Evolutionary conservation across 2,329 filamentous ascomycete genomes (phyloP).

Genomic region (Beauveria bassiana): DNA sequence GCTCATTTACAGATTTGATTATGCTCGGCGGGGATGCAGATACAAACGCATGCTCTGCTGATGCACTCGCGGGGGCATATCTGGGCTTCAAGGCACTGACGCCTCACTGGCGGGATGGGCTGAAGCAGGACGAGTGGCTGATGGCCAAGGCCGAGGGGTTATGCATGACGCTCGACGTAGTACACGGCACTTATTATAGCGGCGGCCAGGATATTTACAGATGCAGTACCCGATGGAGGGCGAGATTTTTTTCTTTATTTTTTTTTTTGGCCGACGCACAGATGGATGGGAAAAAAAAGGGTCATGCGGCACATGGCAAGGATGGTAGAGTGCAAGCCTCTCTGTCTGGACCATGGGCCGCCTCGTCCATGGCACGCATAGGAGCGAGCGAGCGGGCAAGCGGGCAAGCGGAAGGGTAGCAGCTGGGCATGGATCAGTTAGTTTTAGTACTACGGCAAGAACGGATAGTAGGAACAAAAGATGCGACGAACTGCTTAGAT

Average conservation of each 20-base stretch:
- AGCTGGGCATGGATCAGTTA: neutral
- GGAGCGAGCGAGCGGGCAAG: constrained; percentile 19
- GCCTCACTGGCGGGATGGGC: constrained; percentile 39
- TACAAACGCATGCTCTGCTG: constrained; percentile 46
- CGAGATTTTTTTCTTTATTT: constrained; percentile 19
- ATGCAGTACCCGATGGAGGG: constrained; percentile 27
- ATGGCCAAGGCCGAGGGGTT: constrained; percentile 35
- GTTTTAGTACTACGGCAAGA: neutral
- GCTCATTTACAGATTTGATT: constrained; percentile 37
- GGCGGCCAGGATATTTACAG: neutral
- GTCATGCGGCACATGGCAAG: constrained; percentile 11
- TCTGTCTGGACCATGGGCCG: constrained; percentile 1
- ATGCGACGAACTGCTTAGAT: neutral
- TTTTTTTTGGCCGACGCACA: constrained; percentile 17
- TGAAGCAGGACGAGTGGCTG: constrained; percentile 37
- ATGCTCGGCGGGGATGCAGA: constrained; percentile 46
- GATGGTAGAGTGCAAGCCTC: constrained; percentile 9
- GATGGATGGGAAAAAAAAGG: constrained; percentile 30
- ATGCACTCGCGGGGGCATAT: constrained; percentile 40
- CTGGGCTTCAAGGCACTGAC: constrained; percentile 38
- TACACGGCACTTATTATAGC: constrained; percentile 22
- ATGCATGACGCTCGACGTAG: constrained; percentile 29
- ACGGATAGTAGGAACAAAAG: neutral
- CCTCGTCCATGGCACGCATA: constrained; percentile 12
- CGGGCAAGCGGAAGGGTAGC: neutral